These are phyloP conservation scores for Microstegium vimineum DNA, from an alignment of 176 grass and related monocot species.

Conservation along the genomic window DNA sequence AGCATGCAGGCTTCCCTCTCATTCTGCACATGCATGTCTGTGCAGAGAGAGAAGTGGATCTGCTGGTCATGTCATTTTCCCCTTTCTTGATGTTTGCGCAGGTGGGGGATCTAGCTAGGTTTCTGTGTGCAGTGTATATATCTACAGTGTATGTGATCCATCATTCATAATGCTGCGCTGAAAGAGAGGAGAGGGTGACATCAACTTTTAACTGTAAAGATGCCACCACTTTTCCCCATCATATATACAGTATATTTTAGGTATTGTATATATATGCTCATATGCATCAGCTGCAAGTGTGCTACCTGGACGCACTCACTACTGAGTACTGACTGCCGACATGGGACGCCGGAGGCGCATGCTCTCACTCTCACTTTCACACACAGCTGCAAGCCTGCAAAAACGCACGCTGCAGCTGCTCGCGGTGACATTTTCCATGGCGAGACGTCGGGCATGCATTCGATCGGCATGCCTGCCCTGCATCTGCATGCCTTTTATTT, in stretches of 20 bases:
- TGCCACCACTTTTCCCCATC: conserved; percentile 18
- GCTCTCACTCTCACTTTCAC: too few species aligned
- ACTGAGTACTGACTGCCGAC: too few species aligned
- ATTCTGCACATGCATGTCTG: conserved; percentile 39
- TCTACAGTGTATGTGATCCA: not conserved
- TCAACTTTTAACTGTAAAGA: conserved; percentile 54
- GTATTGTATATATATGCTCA: not conserved
- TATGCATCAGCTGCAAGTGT: not conserved
- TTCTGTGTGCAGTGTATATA: not conserved
- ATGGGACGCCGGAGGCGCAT: too few species aligned
- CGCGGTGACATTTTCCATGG: too few species aligned
- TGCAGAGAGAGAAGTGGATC: conserved; percentile 59
- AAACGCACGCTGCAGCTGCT: not conserved
- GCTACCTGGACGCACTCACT: too few species aligned
- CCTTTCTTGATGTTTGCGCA: conserved; percentile 62
- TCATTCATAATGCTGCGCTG: conserved; percentile 10
- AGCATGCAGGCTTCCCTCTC: conserved; percentile 14
- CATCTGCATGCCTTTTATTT: not conserved
- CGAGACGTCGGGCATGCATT: too few species aligned
- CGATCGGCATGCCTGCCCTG: too few species aligned
- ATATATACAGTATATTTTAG: not conserved
- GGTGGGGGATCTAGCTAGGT: conserved; percentile 25
- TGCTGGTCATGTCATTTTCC: conserved; percentile 63
- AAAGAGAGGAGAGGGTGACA: conserved; percentile 45
- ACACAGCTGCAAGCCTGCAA: too few species aligned